phyloP scores from a whole-genome alignment of 2,329 filamentous ascomycete genomes.

The Cylindrodendrum hubeiense region DNA sequence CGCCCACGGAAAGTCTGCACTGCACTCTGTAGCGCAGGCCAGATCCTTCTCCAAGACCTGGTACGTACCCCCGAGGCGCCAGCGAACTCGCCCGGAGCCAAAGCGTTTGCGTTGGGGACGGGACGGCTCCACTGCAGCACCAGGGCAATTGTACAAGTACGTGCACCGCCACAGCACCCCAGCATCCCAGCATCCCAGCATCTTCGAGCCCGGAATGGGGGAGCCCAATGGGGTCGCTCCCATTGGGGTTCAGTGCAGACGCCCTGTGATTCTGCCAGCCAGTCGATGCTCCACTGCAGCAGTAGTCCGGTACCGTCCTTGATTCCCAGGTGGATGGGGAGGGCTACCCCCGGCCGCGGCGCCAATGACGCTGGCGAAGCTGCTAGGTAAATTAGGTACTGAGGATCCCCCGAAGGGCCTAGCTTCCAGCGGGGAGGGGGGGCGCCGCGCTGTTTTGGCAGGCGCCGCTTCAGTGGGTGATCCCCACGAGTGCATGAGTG shows the following conservation, averaged over 20 bases:
- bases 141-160: neutral
- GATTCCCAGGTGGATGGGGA: neutral
- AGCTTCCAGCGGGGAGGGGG: neutral
- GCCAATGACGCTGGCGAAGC: neutral
- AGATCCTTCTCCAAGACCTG: neutral
- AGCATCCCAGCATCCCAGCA: neutral
- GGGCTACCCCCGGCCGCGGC: neutral
- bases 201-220: neutral
- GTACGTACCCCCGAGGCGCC: neutral
- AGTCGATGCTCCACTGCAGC: neutral
- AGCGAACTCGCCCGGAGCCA: neutral
- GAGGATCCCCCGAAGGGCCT: neutral
- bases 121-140: neutral
- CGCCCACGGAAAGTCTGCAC: neutral
- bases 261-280: neutral
- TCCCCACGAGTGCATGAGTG: no score
- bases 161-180: constrained; percentile 3
- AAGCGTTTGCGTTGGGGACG: neutral
- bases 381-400: neutral
- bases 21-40: no score
- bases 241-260: neutral
- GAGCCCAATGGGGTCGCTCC: neutral
- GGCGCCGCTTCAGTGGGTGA: neutral
- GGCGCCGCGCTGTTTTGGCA: neutral
- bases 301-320: neutral